Base-by-base conservation (phyloP, 2,329 filamentous ascomycete species). In the Gnomoniopsis smithogilvyi region DNA sequence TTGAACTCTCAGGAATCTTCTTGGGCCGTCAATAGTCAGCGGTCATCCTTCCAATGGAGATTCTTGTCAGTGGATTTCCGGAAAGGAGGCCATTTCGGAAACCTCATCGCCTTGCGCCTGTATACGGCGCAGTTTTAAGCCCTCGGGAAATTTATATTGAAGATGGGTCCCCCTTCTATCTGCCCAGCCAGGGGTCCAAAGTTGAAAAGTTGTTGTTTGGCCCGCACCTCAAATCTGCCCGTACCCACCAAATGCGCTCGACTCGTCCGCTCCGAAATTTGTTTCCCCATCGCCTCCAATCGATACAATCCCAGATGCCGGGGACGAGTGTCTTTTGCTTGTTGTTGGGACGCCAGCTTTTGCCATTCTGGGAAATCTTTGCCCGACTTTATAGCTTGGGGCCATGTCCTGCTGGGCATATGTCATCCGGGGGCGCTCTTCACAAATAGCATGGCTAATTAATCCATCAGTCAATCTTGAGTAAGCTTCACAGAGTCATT, bases 241-340 rank as follows among this genome's bases (percentile, higher is more conserved):
- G 59, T 58, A 59, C 51, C 59, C 59, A 61, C 59, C 45, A 30
- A 30, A 30, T 34, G 41, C 19, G 48, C 50, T 51, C 34, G 45
- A 54, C 51, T 30, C 30, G 51, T 53, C 34, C 21, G 30, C 48
- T 51, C 59, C 59, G 59, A 61, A 58, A 61, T 61, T 61, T 34
- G 59, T 33, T 52, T 47, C 56, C 26, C 51, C 59, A 51, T 48
- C 45, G 36, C 26, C 17, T 33, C 30, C 34, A 51, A 36, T 26
- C 53, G 46, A 61, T 54, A 61, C 30, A 43, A 51, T 51, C 36
- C 47, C 22, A 48, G 51, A 30, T 36, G 45, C 45, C 43, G 54
- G n/a, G 41, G 30, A 30, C 34, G n/a, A 33, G n/a, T 41, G 12
- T 41, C 24, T 48, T 30, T 12, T 19, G 43, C 43, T 22, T 19